Evolutionary conservation across 139 green algal genomes (phyloP).

Genomic region (Micractinium conductrix): DNA sequence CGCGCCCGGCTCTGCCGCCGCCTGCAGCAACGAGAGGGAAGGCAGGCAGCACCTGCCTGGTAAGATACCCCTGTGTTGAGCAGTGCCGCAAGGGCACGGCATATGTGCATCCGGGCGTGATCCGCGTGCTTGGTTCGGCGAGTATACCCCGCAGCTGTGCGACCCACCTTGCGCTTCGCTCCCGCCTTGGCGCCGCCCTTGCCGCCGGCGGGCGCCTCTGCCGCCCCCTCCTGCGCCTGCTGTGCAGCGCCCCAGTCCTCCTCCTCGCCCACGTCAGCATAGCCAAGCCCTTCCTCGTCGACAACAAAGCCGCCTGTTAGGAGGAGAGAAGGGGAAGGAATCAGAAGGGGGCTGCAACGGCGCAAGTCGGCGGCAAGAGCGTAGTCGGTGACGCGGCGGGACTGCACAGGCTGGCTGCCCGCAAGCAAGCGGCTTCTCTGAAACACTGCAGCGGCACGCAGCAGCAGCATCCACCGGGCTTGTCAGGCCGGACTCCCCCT

Average conservation of each 20-base stretch:
- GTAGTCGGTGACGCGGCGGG: background rate
- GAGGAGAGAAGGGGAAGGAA: too few species aligned
- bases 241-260: constrained; percentile 74
- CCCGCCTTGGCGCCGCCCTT: constrained; percentile 32
- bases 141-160: too few species aligned
- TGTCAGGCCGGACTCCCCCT: background rate
- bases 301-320: constrained; percentile 79
- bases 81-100: too few species aligned
- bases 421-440: too few species aligned
- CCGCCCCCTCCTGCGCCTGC: constrained; percentile 30
- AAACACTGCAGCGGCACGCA: background rate
- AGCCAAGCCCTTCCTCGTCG: constrained; percentile 82
- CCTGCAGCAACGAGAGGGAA: too few species aligned
- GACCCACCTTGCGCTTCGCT: constrained; percentile 46
- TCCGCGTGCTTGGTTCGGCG: too few species aligned
- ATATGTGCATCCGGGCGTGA: too few species aligned
- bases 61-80: too few species aligned
- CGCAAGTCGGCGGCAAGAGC: background rate
- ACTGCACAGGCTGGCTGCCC: background rate
- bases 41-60: too few species aligned
- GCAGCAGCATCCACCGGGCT: background rate
- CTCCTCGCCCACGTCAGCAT: constrained; percentile 92
- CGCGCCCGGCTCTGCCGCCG: constrained; percentile 29
- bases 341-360: background rate
- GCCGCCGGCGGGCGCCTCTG: background rate